Evolutionary conservation across 1,284 basidiomycete genomes (phyloP).

Genomic region (Thecaphora frezii): DNA sequence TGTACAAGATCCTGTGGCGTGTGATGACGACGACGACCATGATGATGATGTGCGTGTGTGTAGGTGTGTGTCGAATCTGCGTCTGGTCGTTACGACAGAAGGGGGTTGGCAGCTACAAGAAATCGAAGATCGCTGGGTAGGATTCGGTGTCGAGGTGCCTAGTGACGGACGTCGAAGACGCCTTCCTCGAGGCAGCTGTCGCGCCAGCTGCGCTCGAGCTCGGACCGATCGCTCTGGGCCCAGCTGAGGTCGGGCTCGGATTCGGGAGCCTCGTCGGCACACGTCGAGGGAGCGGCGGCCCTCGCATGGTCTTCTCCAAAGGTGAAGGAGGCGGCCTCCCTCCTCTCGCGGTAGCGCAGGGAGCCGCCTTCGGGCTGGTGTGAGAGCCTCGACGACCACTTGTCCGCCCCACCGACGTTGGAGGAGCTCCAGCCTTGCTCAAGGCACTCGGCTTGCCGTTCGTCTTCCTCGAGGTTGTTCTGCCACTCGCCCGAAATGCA

Average conservation of each 20-base stretch:
- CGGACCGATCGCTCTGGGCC: neutral
- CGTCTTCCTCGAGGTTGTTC: neutral
- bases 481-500: neutral
- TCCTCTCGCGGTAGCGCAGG: slow-evolving; percentile 25
- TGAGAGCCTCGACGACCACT: neutral
- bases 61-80: too few species aligned
- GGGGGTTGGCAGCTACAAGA: too few species aligned
- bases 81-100: too few species aligned
- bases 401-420: neutral
- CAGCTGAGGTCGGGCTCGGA: neutral
- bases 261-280: neutral
- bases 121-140: too few species aligned
- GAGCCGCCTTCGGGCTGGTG: slow-evolving; percentile 12
- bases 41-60: too few species aligned
- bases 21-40: too few species aligned
- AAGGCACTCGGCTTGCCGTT: neutral
- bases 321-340: slow-evolving; percentile 15
- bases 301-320: slow-evolving; percentile 1
- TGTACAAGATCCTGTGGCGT: too few species aligned
- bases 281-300: too few species aligned
- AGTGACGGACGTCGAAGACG: neutral
- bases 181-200: neutral
- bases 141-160: too few species aligned
- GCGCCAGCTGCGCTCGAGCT: neutral
- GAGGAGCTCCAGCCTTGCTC: neutral